Conservation (phyloP, 1,284 basidiomycete genomes). For the Dichomitus squalens region DNA sequence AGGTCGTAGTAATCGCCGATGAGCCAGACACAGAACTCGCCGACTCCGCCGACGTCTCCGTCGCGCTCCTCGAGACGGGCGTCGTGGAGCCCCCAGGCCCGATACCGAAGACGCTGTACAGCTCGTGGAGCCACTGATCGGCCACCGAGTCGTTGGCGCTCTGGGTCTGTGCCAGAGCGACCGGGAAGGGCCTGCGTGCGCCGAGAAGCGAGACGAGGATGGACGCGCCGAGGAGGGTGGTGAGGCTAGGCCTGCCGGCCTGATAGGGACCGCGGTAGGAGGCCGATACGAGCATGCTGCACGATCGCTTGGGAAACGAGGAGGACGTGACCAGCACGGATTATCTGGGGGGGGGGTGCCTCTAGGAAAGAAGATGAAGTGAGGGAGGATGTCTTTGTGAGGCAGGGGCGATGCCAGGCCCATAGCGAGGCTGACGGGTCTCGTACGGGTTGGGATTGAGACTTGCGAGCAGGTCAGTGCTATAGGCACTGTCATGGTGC, state of each 20-base stretch:
- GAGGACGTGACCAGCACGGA: neutral
- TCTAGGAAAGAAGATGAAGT: too few species aligned
- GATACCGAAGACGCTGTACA: neutral
- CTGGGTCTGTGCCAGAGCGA: neutral
- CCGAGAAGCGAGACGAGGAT: neutral
- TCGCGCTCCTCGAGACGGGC: neutral
- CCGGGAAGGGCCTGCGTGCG: neutral
- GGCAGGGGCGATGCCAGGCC: neutral
- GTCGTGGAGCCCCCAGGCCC: neutral
- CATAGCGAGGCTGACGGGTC: neutral
- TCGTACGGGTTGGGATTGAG: neutral
- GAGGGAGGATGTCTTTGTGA: too few species aligned
- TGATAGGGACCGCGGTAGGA: too few species aligned
- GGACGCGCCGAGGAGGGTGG: neutral
- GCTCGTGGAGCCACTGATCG: neutral
- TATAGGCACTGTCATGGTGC: too few species aligned
- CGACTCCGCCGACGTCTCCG: neutral
- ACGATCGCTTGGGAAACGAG: neutral
- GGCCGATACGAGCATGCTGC: neutral
- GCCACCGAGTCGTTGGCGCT: neutral
- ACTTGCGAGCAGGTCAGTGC: neutral
- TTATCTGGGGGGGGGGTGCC: neutral
- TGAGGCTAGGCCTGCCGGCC: neutral
- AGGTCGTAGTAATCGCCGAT: too few species aligned
- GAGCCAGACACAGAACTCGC: neutral